A percentile compares a stretch with the other conserved stretches of the same genome.
These are phyloP conservation scores for Rhodocollybia butyracea DNA, from an alignment of 768 basidiomycete genomes.

Conservation along the genomic window DNA sequence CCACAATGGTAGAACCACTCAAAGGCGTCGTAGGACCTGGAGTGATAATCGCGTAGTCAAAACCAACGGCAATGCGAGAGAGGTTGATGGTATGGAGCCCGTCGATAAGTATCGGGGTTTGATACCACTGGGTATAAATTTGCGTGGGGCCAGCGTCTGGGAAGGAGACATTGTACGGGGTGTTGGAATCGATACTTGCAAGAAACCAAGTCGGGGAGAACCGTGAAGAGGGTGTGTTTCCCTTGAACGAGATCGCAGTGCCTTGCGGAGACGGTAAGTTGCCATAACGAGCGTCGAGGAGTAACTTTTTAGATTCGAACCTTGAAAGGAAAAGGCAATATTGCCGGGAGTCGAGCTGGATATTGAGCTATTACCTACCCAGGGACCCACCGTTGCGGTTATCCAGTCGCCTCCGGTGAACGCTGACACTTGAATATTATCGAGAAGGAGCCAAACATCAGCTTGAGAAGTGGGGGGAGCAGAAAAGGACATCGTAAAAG, in stretches of 20 bases:
- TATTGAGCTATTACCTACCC: neutral
- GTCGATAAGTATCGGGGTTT: neutral
- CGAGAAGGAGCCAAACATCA: conserved; percentile 1
- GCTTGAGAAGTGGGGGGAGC: too few species aligned
- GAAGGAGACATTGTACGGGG: neutral
- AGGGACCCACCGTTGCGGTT: neutral
- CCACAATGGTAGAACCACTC: neutral
- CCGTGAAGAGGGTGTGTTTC: neutral
- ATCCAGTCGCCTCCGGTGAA: neutral
- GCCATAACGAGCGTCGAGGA: neutral
- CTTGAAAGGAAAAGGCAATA: neutral
- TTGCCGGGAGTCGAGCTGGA: neutral
- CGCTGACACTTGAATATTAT: neutral
- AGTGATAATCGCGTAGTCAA: conserved; percentile 7
- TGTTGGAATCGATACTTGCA: neutral
- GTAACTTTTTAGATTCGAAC: neutral
- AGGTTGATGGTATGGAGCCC: conserved; percentile 2
- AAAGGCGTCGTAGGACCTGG: conserved; percentile 3
- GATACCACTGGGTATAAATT: conserved; percentile 4
- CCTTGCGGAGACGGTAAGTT: neutral
- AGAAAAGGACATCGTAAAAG: too few species aligned
- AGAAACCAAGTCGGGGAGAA: neutral
- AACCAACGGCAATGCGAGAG: neutral
- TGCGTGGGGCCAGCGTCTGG: neutral
- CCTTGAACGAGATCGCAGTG: neutral